These are phyloP conservation scores for Talaromyces wortmannii DNA, from an alignment of 495 filamentous ascomycete genomes.

Conservation along the genomic window DNA sequence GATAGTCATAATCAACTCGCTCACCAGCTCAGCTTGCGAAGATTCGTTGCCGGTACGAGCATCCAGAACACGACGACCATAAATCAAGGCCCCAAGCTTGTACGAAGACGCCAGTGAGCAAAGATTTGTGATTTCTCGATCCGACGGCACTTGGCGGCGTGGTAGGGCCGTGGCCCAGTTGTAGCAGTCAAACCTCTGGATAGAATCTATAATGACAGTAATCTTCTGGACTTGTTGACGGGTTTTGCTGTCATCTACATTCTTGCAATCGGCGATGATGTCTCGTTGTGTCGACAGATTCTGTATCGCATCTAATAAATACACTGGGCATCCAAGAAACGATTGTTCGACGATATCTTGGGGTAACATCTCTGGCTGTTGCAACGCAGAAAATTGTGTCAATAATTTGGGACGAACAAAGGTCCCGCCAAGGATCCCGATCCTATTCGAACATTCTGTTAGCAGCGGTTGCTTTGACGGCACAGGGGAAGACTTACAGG, in stretches of 20 bases:
- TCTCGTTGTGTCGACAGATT: constrained; percentile 25
- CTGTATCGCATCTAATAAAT: constrained; percentile 25
- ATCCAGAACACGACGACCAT: constrained; percentile 26
- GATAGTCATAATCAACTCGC: constrained; percentile 36
- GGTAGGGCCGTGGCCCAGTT: constrained; percentile 23
- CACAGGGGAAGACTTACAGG: constrained; percentile 10
- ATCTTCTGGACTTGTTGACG: constrained; percentile 9
- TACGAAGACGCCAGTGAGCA: constrained; percentile 19
- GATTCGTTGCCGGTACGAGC: constrained; percentile 10
- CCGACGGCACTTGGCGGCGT: constrained; percentile 18
- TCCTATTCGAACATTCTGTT: constrained; percentile 12
- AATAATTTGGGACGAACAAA: constrained; percentile 34
- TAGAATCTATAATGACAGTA: constrained; percentile 11
- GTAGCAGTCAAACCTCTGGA: constrained; percentile 25
- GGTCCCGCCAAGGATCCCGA: constrained; percentile 33
- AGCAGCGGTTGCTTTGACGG: background rate
- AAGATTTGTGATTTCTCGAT: constrained; percentile 15
- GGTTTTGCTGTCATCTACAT: background rate
- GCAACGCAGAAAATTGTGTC: constrained; percentile 13
- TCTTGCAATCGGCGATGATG: constrained; percentile 10
- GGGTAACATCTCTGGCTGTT: constrained; percentile 7
- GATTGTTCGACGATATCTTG: constrained; percentile 27
- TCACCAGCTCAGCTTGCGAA: constrained; percentile 23
- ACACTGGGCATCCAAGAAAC: constrained; percentile 35
- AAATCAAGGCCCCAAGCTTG: constrained; percentile 22